Evolutionary conservation across 2,329 filamentous ascomycete genomes (phyloP).

Genomic region (Beauveria caledonica): DNA sequence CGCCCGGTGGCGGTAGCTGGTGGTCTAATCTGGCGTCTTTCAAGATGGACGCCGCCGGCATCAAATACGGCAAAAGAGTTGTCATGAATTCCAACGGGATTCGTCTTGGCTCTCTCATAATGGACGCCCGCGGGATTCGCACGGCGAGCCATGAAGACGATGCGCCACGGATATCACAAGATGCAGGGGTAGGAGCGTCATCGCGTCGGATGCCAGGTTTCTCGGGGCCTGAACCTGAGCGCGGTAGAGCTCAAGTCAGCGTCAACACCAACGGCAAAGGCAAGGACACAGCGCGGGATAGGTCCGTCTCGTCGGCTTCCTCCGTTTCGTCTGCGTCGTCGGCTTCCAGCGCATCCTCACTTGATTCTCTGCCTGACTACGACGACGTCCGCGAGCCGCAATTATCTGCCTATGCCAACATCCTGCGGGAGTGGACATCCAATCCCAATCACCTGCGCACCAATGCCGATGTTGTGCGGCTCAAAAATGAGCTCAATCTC

Average conservation of each 20-base stretch:
- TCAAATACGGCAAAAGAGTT: constrained; percentile 35
- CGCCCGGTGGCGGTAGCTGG: background rate
- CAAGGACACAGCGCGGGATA: constrained; percentile 23
- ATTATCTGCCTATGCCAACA: constrained; percentile 36
- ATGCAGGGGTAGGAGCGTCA: background rate
- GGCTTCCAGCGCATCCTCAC: constrained; percentile 28
- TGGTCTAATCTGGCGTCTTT: constrained; percentile 20
- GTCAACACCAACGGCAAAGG: background rate
- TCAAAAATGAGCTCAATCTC: constrained; percentile 36
- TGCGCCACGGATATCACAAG: background rate
- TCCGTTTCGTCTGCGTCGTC: constrained; percentile 28
- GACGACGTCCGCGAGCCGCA: constrained; percentile 42
- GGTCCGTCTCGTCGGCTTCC: constrained; percentile 26
- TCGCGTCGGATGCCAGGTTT: background rate
- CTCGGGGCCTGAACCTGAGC: background rate
- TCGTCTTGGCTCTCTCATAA: constrained; percentile 35
- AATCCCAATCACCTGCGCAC: constrained; percentile 42
- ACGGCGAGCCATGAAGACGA: constrained; percentile 1
- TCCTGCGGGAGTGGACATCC: constrained; percentile 40
- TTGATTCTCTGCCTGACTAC: constrained; percentile 47
- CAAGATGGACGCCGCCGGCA: constrained; percentile 33
- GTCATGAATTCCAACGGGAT: constrained; percentile 38
- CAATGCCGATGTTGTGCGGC: constrained; percentile 32
- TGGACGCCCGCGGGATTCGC: constrained; percentile 33
- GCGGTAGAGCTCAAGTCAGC: background rate